A percentile compares a stretch with the other conserved stretches of the same genome.
Conservation (phyloP, 108 stramenopile species). For the Stephanodiscus minutulus region DNA sequence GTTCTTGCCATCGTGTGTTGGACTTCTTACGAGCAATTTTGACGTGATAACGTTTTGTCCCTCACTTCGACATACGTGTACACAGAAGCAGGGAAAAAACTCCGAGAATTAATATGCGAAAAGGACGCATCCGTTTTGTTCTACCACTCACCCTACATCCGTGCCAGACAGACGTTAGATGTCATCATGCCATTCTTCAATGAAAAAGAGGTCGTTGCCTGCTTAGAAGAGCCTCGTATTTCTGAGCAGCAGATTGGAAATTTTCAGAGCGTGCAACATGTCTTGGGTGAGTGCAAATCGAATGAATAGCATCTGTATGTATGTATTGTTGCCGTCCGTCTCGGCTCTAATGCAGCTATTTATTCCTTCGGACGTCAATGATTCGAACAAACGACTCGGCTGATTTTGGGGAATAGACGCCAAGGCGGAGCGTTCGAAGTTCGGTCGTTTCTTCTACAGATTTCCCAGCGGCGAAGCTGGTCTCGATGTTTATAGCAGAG, state of each 20-base stretch:
- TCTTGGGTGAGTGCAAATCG: constrained; percentile 12
- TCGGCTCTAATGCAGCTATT: background rate
- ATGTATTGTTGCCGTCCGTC: background rate
- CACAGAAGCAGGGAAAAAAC: constrained; percentile 38
- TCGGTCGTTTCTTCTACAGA: constrained; percentile 63
- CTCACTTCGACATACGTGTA: background rate
- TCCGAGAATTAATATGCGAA: constrained; percentile 36
- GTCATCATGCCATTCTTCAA: constrained; percentile 39
- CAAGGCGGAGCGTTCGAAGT: constrained; percentile 56
- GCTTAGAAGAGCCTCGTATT: constrained; percentile 75
- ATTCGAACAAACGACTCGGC: background rate
- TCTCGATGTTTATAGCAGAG: constrained; percentile 61
- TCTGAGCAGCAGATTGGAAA: constrained; percentile 86
- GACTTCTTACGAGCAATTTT: constrained; percentile 52
- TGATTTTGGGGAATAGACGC: constrained; percentile 41
- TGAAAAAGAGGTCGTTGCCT: constrained; percentile 52
- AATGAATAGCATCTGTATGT: background rate
- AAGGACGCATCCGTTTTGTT: constrained; percentile 39
- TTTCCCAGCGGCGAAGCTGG: constrained; percentile 65
- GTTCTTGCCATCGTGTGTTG: constrained; percentile 46
- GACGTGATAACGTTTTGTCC: constrained; percentile 56
- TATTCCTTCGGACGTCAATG: background rate
- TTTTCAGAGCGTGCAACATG: constrained; percentile 62
- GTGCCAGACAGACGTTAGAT: constrained; percentile 56
- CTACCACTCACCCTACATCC: constrained; percentile 58